Evolutionary conservation across 768 basidiomycete species (phyloP).

Genomic region (Panus rudis): DNA sequence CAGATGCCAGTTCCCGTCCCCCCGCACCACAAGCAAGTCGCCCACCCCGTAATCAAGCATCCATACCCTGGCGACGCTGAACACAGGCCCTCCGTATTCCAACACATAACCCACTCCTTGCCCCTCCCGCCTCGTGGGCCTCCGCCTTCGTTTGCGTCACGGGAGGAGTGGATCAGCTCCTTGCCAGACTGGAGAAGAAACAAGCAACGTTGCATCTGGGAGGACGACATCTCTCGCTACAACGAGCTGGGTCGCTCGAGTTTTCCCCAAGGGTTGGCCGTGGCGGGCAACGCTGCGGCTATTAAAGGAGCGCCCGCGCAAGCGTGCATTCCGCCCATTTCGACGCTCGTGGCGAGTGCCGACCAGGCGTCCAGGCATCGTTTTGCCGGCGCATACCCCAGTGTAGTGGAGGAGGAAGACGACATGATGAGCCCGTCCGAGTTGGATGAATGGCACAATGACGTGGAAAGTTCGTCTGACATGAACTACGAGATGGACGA

Average conservation of each 20-base stretch:
- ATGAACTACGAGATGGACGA: slow-evolving; percentile 14
- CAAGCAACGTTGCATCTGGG: slow-evolving; percentile 62
- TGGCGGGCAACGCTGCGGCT: slow-evolving; percentile 69
- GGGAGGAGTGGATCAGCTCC: slow-evolving; percentile 69
- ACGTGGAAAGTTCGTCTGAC: slow-evolving; percentile 27
- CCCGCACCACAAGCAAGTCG: slow-evolving; percentile 45
- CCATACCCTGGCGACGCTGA: background rate
- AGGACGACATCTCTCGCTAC: slow-evolving; percentile 36
- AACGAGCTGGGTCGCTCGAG: slow-evolving; percentile 34
- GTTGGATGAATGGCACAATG: slow-evolving; percentile 22
- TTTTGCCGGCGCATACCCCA: slow-evolving; percentile 6
- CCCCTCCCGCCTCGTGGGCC: slow-evolving; percentile 54
- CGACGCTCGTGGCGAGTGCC: slow-evolving; percentile 17
- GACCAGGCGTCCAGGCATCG: too few relatives aligned
- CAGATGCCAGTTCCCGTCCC: slow-evolving; percentile 89
- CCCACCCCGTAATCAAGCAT: slow-evolving; percentile 63
- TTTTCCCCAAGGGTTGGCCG: slow-evolving; percentile 71
- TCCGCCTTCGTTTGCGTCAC: slow-evolving; percentile 57
- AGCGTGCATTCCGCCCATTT: slow-evolving; percentile 78
- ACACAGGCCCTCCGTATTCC: slow-evolving; percentile 35
- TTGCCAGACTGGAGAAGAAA: slow-evolving; percentile 66
- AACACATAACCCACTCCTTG: slow-evolving; percentile 48
- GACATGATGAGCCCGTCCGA: slow-evolving; percentile 40
- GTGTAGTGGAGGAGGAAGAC: slow-evolving; percentile 30
- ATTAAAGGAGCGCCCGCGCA: slow-evolving; percentile 84